Conservation (phyloP, 208 protist genomes). For the Crithidia brevicula region DNA sequence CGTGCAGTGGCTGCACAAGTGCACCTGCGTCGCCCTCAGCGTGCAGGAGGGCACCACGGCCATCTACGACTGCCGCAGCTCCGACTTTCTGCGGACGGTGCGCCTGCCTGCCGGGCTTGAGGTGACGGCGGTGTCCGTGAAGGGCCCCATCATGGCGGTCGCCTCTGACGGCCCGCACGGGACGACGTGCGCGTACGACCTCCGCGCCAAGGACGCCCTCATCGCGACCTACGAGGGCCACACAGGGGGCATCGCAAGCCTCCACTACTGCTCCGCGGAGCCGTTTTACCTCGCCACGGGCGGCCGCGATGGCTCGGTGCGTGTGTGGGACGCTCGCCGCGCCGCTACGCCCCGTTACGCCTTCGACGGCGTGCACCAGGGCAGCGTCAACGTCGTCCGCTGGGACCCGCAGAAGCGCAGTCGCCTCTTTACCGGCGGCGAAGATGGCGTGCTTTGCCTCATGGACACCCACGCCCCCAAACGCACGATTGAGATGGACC, state of each 20-base stretch:
- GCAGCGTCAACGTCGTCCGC: conserved; percentile 52
- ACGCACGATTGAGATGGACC: conserved; percentile 28
- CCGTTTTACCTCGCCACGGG: conserved; percentile 86
- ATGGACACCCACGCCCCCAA: conserved; percentile 73
- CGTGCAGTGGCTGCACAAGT: conserved; percentile 83
- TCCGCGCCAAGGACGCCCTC: conserved; percentile 72
- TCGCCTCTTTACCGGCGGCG: conserved; percentile 71
- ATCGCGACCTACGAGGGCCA: conserved; percentile 72
- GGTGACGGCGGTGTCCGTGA: conserved; percentile 65
- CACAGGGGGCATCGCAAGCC: conserved; percentile 36
- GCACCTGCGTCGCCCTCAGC: conserved; percentile 71
- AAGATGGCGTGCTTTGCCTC: conserved; percentile 75
- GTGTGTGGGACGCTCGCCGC: conserved; percentile 79
- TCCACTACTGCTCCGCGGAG: conserved; percentile 79
- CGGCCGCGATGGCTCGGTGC: conserved; percentile 56
- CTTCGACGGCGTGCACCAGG: conserved; percentile 67
- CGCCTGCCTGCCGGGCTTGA: conserved; percentile 42
- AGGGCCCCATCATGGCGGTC: conserved; percentile 74
- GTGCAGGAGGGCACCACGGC: conserved; percentile 60
- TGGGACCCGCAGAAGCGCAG: conserved; percentile 81
- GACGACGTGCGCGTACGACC: conserved; percentile 67
- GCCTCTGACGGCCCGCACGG: conserved; percentile 46
- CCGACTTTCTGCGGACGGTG: conserved; percentile 69
- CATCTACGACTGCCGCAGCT: conserved; percentile 72
- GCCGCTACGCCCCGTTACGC: conserved; percentile 60